Evolutionary conservation across 257 asterid species (phyloP), one percentile per base, ranked within the genome.

Genomic region (Gentiana macrophylla): DNA sequence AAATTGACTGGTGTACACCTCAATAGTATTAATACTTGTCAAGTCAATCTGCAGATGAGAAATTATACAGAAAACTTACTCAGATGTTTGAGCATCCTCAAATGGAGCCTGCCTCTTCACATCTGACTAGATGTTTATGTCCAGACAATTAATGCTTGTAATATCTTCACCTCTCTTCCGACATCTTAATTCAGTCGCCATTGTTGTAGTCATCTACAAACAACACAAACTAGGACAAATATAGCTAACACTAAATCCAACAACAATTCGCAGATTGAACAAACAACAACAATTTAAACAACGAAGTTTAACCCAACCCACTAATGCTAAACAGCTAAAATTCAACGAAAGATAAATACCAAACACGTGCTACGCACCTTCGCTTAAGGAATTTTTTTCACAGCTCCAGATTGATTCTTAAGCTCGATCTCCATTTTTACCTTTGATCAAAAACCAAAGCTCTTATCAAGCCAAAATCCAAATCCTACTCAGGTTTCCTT

Each of bases 171-270:
- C 81, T 86, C 96, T 73, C 96, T 81, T 24, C 92, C 82, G 45
- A 86, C 94, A 75, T 86, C 96, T 68, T 86, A 15, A 15, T 15
- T 15, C 96, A 61, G 84, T 79, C 7, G 94, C 83, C 63, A 87
- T 79, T 6, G 96, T 86, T 8, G 96, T 84, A 12, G 96, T 91
- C 98, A 91, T 87, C 98, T 91, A 86, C 72, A 75, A 52, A 72
- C 35, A 52, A 46, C 53, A 49, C 15, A 64, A 45, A 50, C 53
- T 32, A 52, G 37, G 49, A 53, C 12, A 35, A 47, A 56, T 53
- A 46, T 7, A 3, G 9, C 46, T 10, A 41, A 41, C 46, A 7
- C 6, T 1, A 41, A 3, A 41, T 41, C 46, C 46, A 41, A 3
- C 9, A 10, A 41, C 9, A 10, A 41, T 41, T 2, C 46, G 9